These are phyloP conservation scores for Cardiosporidium cionae DNA, from an alignment of 169 alveolate species.

Conservation along the genomic window DNA sequence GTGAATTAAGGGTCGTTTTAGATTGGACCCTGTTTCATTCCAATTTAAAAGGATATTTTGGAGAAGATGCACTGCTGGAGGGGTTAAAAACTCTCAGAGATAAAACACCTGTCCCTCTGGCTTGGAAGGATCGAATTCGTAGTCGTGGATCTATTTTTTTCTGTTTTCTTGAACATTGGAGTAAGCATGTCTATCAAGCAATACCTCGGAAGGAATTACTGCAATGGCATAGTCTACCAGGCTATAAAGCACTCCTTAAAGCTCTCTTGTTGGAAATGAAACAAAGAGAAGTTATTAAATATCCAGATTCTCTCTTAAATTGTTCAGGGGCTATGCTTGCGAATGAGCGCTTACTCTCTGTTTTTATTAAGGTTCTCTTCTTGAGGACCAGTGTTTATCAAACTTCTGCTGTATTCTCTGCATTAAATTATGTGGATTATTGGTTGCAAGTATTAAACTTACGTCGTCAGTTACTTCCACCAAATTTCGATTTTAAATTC, in stretches of 20 bases:
- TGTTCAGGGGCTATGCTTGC: conserved; percentile 33
- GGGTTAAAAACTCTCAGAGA: not conserved
- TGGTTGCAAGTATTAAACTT: conserved; percentile 23
- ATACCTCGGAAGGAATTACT: not conserved
- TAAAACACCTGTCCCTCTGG: not conserved
- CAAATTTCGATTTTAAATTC: conserved; percentile 27
- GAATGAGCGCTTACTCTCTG: conserved; percentile 28
- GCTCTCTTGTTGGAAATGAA: conserved; percentile 34
- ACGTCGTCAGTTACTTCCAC: conserved; percentile 29
- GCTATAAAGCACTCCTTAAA: conserved; percentile 27
- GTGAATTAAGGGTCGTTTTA: conserved; percentile 6
- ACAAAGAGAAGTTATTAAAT: conserved; percentile 7
- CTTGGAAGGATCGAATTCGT: conserved; percentile 10
- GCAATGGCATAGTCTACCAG: conserved; percentile 32
- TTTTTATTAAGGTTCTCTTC: conserved; percentile 26
- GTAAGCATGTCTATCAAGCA: not conserved
- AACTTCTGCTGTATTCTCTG: conserved; percentile 22
- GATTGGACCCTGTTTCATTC: conserved; percentile 23
- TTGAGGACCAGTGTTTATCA: conserved; percentile 19
- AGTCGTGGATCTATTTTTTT: conserved; percentile 18
- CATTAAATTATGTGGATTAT: conserved; percentile 36
- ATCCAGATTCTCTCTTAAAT: conserved; percentile 33
- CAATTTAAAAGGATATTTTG: conserved; percentile 14
- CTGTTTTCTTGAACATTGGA: conserved; percentile 33
- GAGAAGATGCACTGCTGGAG: not conserved